Percentiles rank a stretch among this genome's conserved stretches.
Evolutionary conservation across 1,284 basidiomycete species (phyloP).

Genomic region (Somion occarium): DNA sequence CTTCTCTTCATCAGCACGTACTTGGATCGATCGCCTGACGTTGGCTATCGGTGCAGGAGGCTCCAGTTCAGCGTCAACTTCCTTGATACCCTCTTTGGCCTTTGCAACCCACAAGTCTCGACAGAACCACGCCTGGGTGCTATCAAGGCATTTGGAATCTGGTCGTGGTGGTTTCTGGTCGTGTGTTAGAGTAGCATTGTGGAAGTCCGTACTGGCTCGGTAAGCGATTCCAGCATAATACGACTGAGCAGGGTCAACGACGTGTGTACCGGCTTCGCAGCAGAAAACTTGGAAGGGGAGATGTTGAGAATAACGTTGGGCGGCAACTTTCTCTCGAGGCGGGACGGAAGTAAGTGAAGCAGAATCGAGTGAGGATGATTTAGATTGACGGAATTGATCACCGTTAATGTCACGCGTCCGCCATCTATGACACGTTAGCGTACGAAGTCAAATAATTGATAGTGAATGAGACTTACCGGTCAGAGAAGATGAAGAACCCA

Average conservation of each 20-base stretch:
- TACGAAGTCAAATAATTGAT: background rate
- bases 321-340: conserved; percentile 77
- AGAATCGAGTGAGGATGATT: conserved; percentile 86
- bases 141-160: conserved; percentile 87
- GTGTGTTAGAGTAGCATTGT: conserved; percentile 68
- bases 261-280: conserved; percentile 93
- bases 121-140: conserved; percentile 94
- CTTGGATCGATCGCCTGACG: conserved; percentile 24
- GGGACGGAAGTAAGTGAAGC: conserved; percentile 58
- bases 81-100: conserved; percentile 67
- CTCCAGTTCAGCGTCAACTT: conserved; percentile 28
- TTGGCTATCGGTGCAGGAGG: conserved; percentile 22
- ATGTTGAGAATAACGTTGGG: conserved; percentile 82
- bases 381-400: conserved; percentile 93
- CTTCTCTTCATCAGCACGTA: background rate
- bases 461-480: conserved; percentile 54
- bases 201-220: conserved; percentile 72
- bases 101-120: conserved; percentile 87
- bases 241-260: conserved; percentile 89
- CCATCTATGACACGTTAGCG: conserved; percentile 64
- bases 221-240: conserved; percentile 88
- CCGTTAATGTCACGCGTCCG: conserved; percentile 92
- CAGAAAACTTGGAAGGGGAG: conserved; percentile 96
- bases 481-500: conserved; percentile 94
- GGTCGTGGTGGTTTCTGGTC: conserved; percentile 53